Percentiles rank a stretch among this genome's conserved stretches.
Evolutionary conservation across 2,329 filamentous ascomycete genomes (phyloP).

Genomic region (Neobulgaria alba): DNA sequence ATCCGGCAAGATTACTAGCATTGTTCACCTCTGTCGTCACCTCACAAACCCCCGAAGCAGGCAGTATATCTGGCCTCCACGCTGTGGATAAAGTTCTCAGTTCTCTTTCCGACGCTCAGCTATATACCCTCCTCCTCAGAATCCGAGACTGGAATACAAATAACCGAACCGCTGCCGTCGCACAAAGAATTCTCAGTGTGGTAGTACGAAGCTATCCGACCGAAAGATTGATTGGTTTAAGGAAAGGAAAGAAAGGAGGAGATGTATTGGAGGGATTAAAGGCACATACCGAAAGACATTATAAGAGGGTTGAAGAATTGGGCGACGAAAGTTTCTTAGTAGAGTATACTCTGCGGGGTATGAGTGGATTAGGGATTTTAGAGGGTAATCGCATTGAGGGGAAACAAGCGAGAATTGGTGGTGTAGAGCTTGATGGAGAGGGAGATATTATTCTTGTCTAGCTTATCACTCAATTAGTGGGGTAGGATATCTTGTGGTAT

Average conservation of each 20-base stretch:
- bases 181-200: slow-evolving; percentile 75
- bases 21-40: slow-evolving; percentile 77
- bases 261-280: slow-evolving; percentile 39
- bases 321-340: slow-evolving; percentile 91
- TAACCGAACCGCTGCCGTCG: slow-evolving; percentile 72
- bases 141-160: slow-evolving; percentile 98
- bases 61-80: slow-evolving; percentile 53
- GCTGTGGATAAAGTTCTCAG: slow-evolving; percentile 78
- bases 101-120: slow-evolving; percentile 73
- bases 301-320: slow-evolving; percentile 79
- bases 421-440: too few species aligned
- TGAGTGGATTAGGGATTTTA: slow-evolving; percentile 50
- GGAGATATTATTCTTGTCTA: too few species aligned
- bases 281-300: slow-evolving; percentile 89
- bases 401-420: too few species aligned
- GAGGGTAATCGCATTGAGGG: too few species aligned
- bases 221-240: slow-evolving; percentile 63
- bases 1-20: slow-evolving; percentile 76
- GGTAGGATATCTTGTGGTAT: too few species aligned
- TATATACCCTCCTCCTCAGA: slow-evolving; percentile 73
- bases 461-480: too few species aligned
- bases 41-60: slow-evolving; percentile 48
- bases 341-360: slow-evolving; percentile 86
- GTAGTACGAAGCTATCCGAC: slow-evolving; percentile 76
- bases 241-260: slow-evolving; percentile 45